A percentile compares a stretch with the other conserved stretches of the same genome.
Conservation (phyloP, 495 filamentous ascomycete genomes). For the Aspergillus olivimuriae region DNA sequence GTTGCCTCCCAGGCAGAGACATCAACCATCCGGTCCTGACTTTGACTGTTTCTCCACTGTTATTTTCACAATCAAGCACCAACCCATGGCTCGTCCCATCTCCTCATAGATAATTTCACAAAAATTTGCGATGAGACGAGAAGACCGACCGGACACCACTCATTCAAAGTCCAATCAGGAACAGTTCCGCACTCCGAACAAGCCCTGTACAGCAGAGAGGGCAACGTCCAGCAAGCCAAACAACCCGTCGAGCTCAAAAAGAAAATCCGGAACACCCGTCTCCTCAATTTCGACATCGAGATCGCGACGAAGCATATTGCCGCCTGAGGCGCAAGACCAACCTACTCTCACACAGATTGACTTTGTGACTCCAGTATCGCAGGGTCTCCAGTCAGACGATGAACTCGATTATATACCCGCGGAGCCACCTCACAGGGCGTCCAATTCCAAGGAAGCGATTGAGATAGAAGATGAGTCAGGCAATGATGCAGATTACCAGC, state of each 20-base stretch:
- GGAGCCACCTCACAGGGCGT: background rate
- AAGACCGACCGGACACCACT: slow-evolving; percentile 8
- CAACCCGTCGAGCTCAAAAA: slow-evolving; percentile 12
- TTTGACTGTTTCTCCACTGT: background rate
- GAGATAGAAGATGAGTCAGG: slow-evolving; percentile 23
- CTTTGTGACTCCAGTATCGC: slow-evolving; percentile 26
- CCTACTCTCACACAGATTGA: slow-evolving; percentile 42
- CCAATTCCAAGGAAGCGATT: slow-evolving; percentile 14
- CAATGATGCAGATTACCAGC: slow-evolving; percentile 20
- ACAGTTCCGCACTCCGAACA: slow-evolving; percentile 24
- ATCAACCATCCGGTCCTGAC: too few species aligned
- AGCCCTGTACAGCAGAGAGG: slow-evolving; percentile 12
- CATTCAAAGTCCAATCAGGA: slow-evolving; percentile 14
- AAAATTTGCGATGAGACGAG: slow-evolving; percentile 31
- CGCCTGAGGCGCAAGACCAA: slow-evolving; percentile 20
- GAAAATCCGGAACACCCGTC: slow-evolving; percentile 15
- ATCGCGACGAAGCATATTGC: slow-evolving; percentile 16
- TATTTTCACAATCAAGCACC: background rate
- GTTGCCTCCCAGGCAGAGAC: too few species aligned
- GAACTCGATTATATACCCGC: slow-evolving; percentile 27
- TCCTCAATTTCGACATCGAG: slow-evolving; percentile 16
- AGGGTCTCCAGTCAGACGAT: slow-evolving; percentile 22
- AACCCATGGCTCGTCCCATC: slow-evolving; percentile 13
- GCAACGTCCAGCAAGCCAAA: slow-evolving; percentile 16
- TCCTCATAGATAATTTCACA: background rate